Base-by-base conservation (phyloP, 768 basidiomycete genomes). In the Nidularia sp. region DNA sequence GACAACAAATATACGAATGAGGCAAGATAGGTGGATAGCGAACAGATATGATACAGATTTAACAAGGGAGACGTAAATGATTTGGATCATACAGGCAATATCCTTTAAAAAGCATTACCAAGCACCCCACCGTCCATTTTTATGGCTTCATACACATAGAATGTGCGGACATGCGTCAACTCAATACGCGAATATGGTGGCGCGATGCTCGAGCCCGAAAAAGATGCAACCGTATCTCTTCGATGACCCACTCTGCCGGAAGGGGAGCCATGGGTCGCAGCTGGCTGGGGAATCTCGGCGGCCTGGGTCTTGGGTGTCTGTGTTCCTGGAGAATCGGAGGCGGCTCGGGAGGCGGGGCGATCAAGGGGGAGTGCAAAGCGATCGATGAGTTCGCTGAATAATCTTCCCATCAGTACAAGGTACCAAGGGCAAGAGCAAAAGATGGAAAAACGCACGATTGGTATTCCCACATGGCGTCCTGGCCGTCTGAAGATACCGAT, bases 141-240 rank as follows among this genome's bases (percentile, higher is more conserved):
- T 51, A 73, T 67, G 10, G 80, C 81, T 47, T 77, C 70, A 54
- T 75, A 83, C 3, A 85, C 71, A 41, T 73, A 71, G 57, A 84
- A 73, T 2, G 74, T 77, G 35, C 83, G 77, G 5, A 83, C 70
- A 51, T 83, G 76, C 3, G 76, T 73, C 47, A 81, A 68, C 29
- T 79, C 79, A 6, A 72, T 55, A 18, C 55, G 52, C 8, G 63
- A 58, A 36, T 63, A 62, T 56, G 34, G 60, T 54, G 48, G 66
- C 57, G 55, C 60, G 55, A 50, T 46, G 32, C 42, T 18, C 34
- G 35, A 18, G n/a, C 35, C 48, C 35, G 48, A 36, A 10, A 34
- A 31, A 15, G 48, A 22, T 6, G n/a, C 48, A 35, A 55, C 36
- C 57, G 47, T 50, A 7, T 41, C 48, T 29, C 48, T 10, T 10